Percentiles rank a stretch among this genome's conserved stretches.
phyloP scores from a whole-genome alignment of 1,284 basidiomycete genomes.

The Sporisorium iseilematis-ciliati region DNA sequence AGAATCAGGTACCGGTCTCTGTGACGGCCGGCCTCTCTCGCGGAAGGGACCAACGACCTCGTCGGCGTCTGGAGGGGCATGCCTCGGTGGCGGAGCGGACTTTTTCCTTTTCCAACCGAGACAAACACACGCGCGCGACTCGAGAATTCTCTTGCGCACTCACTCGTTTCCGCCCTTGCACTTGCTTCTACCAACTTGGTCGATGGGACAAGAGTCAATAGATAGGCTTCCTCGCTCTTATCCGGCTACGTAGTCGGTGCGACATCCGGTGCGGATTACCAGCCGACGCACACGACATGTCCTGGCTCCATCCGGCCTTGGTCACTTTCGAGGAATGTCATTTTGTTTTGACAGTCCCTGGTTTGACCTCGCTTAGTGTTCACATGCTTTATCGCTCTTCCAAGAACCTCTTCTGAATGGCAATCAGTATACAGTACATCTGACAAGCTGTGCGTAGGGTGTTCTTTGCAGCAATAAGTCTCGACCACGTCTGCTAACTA shows the following conservation, averaged over 20 bases:
- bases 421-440: background rate
- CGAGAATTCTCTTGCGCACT: too few species aligned
- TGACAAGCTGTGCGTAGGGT: background rate
- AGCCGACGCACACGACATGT: constrained; percentile 3
- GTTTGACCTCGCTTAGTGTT: constrained; percentile 5
- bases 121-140: too few species aligned
- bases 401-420: background rate
- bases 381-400: constrained; percentile 1
- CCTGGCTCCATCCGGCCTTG: too few species aligned
- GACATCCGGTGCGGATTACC: background rate
- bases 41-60: too few species aligned
- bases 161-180: too few species aligned
- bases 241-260: background rate
- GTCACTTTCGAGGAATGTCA: background rate
- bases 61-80: too few species aligned
- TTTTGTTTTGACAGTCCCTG: constrained; percentile 12
- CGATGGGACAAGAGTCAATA: background rate
- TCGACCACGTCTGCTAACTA: too few species aligned
- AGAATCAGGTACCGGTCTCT: too few species aligned
- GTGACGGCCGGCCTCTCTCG: too few species aligned
- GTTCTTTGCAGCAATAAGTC: background rate
- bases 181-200: background rate
- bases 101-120: too few species aligned
- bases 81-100: too few species aligned
- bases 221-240: background rate